Percentiles rank a stretch among this genome's conserved stretches.
Conservation (phyloP, 768 basidiomycete genomes). For the Heimioporus sp. region DNA sequence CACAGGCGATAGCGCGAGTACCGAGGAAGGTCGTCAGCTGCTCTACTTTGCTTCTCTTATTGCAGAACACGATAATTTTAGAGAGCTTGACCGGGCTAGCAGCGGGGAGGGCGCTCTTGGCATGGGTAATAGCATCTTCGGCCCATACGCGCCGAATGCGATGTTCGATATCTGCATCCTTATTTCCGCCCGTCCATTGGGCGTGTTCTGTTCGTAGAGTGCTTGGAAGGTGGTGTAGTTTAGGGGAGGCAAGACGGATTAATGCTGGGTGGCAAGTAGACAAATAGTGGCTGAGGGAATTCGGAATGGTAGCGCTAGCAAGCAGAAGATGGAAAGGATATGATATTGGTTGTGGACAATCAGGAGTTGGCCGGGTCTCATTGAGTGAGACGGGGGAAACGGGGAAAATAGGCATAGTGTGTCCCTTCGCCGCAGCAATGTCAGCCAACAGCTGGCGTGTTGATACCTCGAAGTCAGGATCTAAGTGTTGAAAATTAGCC, state of each 20-base stretch:
- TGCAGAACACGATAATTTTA: constrained; percentile 83
- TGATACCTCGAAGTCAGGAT: constrained; percentile 77
- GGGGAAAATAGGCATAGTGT: constrained; percentile 16
- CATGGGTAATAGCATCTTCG: constrained; percentile 47
- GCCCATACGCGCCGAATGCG: constrained; percentile 75
- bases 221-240: constrained; percentile 74
- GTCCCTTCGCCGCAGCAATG: constrained; percentile 59
- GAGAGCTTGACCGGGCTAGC: constrained; percentile 39
- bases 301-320: constrained; percentile 85
- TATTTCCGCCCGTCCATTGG: constrained; percentile 76
- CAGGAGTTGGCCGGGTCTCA: constrained; percentile 1
- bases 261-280: constrained; percentile 58
- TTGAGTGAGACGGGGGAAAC: constrained; percentile 18
- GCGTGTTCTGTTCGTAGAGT: constrained; percentile 72
- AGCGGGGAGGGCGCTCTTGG: constrained; percentile 21
- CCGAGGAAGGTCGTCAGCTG: constrained; percentile 58
- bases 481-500: constrained; percentile 36
- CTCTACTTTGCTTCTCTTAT: constrained; percentile 66
- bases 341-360: constrained; percentile 22
- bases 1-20: constrained; percentile 57
- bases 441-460: constrained; percentile 71
- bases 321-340: constrained; percentile 83
- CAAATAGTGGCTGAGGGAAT: constrained; percentile 65
- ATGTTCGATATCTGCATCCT: constrained; percentile 74
- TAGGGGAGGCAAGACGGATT: constrained; percentile 76